phyloP scores from a whole-genome alignment of 805 yeast genomes.

The Candida maltosa region DNA sequence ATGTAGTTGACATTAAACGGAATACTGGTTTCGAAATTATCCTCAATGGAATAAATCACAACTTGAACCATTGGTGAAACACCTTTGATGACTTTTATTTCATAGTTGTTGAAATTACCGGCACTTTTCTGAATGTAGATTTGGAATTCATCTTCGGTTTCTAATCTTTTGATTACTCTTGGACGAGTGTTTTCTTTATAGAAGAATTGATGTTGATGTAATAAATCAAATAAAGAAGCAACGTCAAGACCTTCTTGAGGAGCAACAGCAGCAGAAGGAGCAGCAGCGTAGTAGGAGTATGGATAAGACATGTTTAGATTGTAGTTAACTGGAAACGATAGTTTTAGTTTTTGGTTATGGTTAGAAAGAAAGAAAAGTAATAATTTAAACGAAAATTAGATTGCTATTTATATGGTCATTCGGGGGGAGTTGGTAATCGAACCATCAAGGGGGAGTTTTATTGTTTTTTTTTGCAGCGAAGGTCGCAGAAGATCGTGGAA shows the following conservation, averaged over 20 bases:
- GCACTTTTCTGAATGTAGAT: constrained; percentile 32
- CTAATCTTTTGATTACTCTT: constrained; percentile 30
- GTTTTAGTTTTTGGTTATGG: no score
- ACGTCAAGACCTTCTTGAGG: constrained; percentile 5
- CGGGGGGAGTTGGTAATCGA: no score
- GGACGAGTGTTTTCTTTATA: constrained; percentile 6
- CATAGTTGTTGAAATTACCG: constrained; percentile 33
- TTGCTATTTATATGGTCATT: no score
- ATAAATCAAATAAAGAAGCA: constrained; percentile 11
- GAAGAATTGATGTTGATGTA: constrained; percentile 9
- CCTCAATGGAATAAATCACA: constrained; percentile 19
- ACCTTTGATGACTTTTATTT: constrained; percentile 20
- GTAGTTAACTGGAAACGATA: no score
- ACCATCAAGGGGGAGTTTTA: no score
- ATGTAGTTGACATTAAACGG: constrained; percentile 27
- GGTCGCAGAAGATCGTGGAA: no score
- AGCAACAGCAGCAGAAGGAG: no score
- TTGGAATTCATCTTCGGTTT: constrained; percentile 31
- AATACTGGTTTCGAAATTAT: constrained; percentile 28
- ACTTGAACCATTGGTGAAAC: constrained; percentile 15
- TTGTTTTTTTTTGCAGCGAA: no score
- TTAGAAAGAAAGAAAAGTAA: no score
- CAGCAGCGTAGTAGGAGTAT: no score
- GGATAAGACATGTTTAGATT: no score
- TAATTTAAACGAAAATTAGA: no score